Base-by-base conservation (phyloP, 495 filamentous ascomycete genomes). In the Alectoria sarmentosa region DNA sequence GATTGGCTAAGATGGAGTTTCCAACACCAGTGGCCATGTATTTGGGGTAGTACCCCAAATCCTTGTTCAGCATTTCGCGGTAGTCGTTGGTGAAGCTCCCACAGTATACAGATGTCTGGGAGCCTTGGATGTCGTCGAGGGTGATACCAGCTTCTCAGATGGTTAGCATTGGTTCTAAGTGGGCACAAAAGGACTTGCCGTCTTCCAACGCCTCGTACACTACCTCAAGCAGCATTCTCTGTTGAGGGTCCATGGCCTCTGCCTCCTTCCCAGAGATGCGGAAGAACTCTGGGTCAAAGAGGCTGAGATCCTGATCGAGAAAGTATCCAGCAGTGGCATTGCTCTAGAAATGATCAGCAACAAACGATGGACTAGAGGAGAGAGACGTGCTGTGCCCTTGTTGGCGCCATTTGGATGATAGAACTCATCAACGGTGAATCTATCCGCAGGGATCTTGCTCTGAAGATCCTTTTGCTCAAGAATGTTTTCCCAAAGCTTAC, bases 131-230 rank as follows among this genome's bases (percentile, higher is more conserved):
- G 8, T 21, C 37, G 28, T 63, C 54, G 2, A 66, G 38, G 1
- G 67, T 46, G 17, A 66, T 19, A 28, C 67, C 63, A 15, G 64
- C 67, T n/a, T n/a, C n/a, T n/a, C n/a, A n/a, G n/a, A n/a, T n/a
- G n/a, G n/a, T n/a, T n/a, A n/a, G n/a, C n/a, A n/a, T n/a, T n/a
- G n/a, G n/a, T n/a, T n/a, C n/a, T n/a, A n/a, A n/a, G n/a, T n/a
- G n/a, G n/a, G n/a, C n/a, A n/a, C n/a, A n/a, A n/a, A n/a, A n/a
- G n/a, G n/a, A n/a, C n/a, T n/a, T n/a, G n/a, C n/a, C n/a, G 69
- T 80, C 83, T 65, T 89, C 85, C 19, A 88, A 72, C 0, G 79
- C 80, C 64, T 88, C 83, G 56, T 86, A 89, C 17, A 80, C 76
- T 3, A 78, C 72, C 67, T 88, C 86, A 11, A 90, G 75, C n/a